Evolutionary conservation across 805 yeast species (phyloP).

Genomic region (Blastobotrys terrestris): DNA sequence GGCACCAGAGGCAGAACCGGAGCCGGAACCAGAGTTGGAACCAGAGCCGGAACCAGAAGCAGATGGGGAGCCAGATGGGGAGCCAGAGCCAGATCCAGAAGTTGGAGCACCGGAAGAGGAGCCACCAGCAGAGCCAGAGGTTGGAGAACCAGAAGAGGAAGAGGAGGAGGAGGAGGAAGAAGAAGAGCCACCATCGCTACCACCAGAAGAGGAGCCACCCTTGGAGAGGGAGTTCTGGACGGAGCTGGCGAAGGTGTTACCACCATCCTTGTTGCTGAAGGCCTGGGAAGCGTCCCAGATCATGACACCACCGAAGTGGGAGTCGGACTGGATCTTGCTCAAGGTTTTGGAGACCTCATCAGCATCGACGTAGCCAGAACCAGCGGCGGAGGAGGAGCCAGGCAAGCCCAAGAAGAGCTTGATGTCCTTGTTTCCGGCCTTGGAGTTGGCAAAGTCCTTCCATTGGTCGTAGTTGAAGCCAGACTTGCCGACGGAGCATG

Average conservation of each 20-base stretch:
- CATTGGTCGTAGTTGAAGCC: conserved; percentile 69
- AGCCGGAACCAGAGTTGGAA: conserved; percentile 16
- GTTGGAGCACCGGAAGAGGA: conserved; percentile 15
- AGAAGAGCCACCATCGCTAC: conserved; percentile 17
- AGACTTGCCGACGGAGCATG: conserved; percentile 44
- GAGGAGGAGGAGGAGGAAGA: conserved; percentile 4
- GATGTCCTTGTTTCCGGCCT: conserved; percentile 62
- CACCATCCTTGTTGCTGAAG: conserved; percentile 43
- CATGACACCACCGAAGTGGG: conserved; percentile 62
- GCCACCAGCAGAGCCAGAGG: conserved; percentile 16
- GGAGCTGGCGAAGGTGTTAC: conserved; percentile 37
- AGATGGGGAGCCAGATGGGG: conserved; percentile 23
- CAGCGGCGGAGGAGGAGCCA: conserved; percentile 47
- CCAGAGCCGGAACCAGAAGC: conserved; percentile 16
- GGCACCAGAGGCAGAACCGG: conserved; percentile 14
- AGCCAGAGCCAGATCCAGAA: conserved; percentile 17
- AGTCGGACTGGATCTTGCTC: conserved; percentile 17
- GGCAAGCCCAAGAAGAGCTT: conserved; percentile 74
- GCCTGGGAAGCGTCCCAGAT: conserved; percentile 80
- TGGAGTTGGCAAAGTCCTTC: conserved; percentile 52
- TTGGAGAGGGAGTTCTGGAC: conserved; percentile 37
- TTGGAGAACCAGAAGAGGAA: conserved; percentile 13
- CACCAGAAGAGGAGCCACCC: neutral
- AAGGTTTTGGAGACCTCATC: conserved; percentile 26
- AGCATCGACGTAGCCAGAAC: conserved; percentile 48